Percentiles rank a stretch among this genome's conserved stretches.
These are phyloP conservation scores for Cyberlindnera amylophila DNA, from an alignment of 805 yeast genomes.

Conservation along the genomic window DNA sequence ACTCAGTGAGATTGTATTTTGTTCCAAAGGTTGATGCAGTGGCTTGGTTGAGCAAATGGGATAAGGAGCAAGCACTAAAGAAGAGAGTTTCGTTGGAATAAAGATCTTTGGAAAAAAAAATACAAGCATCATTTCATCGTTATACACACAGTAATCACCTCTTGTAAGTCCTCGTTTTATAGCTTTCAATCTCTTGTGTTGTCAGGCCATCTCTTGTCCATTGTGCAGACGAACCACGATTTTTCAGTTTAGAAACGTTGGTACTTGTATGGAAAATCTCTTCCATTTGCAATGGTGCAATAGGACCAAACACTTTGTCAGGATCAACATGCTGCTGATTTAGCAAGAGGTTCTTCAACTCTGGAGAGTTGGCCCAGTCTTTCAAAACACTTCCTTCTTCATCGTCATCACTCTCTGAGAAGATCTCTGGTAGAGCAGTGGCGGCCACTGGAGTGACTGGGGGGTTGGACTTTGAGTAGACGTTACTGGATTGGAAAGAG, in stretches of 20 bases:
- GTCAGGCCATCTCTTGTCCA: constrained; percentile 47
- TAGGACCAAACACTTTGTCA: constrained; percentile 66
- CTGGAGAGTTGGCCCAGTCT: constrained; percentile 64
- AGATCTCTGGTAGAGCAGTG: constrained; percentile 41
- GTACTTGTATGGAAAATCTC: constrained; percentile 55
- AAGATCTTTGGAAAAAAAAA: not conserved
- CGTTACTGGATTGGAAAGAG: constrained; percentile 3
- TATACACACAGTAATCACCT: constrained; percentile 1
- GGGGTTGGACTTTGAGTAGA: constrained; percentile 6
- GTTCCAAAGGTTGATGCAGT: constrained; percentile 70
- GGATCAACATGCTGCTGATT: constrained; percentile 59
- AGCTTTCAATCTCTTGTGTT: constrained; percentile 42
- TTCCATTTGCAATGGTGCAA: constrained; percentile 64
- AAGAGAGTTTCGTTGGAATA: constrained; percentile 31
- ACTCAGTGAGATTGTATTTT: constrained; percentile 64
- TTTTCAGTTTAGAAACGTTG: constrained; percentile 46
- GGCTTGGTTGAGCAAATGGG: constrained; percentile 67
- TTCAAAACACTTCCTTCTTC: constrained; percentile 44
- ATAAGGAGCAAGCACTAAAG: constrained; percentile 52
- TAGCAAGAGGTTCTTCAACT: constrained; percentile 41
- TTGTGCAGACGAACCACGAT: constrained; percentile 46
- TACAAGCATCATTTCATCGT: not conserved
- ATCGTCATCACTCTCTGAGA: constrained; percentile 52
- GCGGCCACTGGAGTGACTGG: constrained; percentile 22
- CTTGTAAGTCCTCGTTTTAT: constrained; percentile 31